These are phyloP conservation scores for Pelargonium nanum DNA, from an alignment of 345 rosid species.

Conservation along the genomic window DNA sequence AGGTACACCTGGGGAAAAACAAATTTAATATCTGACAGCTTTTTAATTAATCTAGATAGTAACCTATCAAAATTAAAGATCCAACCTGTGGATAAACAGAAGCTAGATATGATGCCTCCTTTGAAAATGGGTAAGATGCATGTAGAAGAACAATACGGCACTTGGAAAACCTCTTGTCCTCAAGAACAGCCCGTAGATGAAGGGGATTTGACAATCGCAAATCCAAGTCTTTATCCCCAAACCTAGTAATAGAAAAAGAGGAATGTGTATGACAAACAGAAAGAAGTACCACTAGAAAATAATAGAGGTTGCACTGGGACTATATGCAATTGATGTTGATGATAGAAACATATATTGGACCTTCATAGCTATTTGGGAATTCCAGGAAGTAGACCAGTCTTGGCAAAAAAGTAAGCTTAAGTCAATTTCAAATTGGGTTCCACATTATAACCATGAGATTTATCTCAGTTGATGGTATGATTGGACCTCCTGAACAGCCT, in stretches of 20 bases:
- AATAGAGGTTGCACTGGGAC: background rate
- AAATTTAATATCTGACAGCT: constrained; percentile 10
- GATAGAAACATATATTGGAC: background rate
- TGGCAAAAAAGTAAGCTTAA: background rate
- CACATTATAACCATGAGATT: too few relatives aligned
- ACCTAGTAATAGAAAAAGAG: constrained; percentile 29
- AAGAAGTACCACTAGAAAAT: background rate
- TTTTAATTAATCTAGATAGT: background rate
- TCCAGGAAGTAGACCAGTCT: background rate
- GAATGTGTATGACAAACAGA: constrained; percentile 2
- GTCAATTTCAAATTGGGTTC: too few relatives aligned
- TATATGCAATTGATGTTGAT: background rate
- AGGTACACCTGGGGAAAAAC: constrained; percentile 59
- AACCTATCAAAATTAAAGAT: constrained; percentile 3
- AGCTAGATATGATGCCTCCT: constrained; percentile 83
- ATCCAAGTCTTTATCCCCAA: constrained; percentile 93
- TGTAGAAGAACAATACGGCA: constrained; percentile 76
- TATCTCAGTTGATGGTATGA: too few relatives aligned
- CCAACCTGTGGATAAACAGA: constrained; percentile 75
- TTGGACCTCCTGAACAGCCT: background rate
- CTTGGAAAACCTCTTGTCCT: constrained; percentile 63
- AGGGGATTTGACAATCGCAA: constrained; percentile 81
- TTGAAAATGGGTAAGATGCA: constrained; percentile 92
- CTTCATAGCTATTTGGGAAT: background rate
- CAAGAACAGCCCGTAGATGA: constrained; percentile 63